These are phyloP conservation scores for Alisma plantagoaquatica DNA, from an alignment of 106 monocot species.

Conservation along the genomic window DNA sequence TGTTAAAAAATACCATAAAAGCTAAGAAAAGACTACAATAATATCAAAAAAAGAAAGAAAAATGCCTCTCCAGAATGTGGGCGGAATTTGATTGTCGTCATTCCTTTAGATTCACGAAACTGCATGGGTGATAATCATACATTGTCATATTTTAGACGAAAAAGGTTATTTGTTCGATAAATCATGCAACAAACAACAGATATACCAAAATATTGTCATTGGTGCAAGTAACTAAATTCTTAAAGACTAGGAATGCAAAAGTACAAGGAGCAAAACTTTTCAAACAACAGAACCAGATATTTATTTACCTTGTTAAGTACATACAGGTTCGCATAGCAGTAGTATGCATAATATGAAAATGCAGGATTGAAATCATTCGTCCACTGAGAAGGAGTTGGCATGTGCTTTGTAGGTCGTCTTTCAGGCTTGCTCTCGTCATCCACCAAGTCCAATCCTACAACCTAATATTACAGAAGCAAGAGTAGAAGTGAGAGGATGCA, in stretches of 20 bases:
- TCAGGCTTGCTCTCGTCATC: conserved; percentile 99
- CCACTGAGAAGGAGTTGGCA: conserved; percentile 95
- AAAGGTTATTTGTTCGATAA: neutral
- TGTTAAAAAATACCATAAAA: conserved; percentile 6
- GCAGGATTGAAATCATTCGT: conserved; percentile 96
- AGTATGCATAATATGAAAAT: conserved; percentile 93
- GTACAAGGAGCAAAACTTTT: neutral
- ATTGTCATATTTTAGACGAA: neutral
- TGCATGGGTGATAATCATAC: conserved; percentile 10
- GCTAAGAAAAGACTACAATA: neutral
- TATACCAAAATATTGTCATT: neutral
- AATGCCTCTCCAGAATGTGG: conserved; percentile 95
- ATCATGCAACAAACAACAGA: neutral
- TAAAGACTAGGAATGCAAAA: neutral
- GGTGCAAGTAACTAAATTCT: neutral
- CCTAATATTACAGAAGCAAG: conserved; percentile 23
- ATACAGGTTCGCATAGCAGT: conserved; percentile 93
- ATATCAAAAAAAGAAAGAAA: neutral
- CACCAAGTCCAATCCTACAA: conserved; percentile 97
- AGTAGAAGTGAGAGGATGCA: too few species aligned
- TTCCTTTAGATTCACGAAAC: conserved; percentile 97
- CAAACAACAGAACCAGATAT: too few species aligned
- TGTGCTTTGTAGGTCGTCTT: conserved; percentile 96
- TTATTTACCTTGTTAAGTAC: conserved; percentile 76
- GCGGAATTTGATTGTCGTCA: conserved; percentile 96